Conservation (phyloP, 306 rosid genomes). For the Castanea crenata region DNA sequence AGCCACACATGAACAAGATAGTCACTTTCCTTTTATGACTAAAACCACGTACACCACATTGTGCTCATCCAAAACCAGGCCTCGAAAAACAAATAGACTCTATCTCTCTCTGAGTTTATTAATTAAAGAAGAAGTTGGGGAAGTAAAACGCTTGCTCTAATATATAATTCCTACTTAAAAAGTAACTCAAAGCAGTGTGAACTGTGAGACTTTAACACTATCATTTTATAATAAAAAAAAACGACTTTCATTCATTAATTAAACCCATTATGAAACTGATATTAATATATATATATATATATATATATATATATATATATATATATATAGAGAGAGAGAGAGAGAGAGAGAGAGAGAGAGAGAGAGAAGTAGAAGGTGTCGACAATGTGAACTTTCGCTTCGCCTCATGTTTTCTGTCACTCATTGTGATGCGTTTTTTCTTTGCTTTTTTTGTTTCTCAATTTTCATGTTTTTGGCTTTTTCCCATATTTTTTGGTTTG, state of each 20-base stretch:
- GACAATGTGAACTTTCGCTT: constrained; percentile 28
- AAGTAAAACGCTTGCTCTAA: constrained; percentile 2
- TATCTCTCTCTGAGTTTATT: background rate
- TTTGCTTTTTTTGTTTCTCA: background rate
- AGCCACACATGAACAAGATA: background rate
- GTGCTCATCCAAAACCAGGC: background rate
- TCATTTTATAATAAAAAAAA: background rate
- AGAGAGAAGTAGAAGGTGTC: constrained; percentile 20
- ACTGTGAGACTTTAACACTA: background rate
- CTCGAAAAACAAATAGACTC: background rate
- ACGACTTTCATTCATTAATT: background rate
- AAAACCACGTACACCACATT: constrained; percentile 21
- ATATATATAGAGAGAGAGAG: background rate
- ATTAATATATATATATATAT: background rate
- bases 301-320: no score
- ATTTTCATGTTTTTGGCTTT: no score
- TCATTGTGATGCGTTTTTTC: background rate
- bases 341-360: background rate
- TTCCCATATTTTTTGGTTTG: no score
- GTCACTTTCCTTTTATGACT: constrained; percentile 13
- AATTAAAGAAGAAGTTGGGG: background rate
- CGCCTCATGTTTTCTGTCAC: constrained; percentile 63
- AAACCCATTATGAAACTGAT: background rate
- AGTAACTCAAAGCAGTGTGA: background rate
- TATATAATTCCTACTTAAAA: background rate